These are phyloP conservation scores for Coemansia sp. DNA, from an alignment of 192 early-diverging fungal species.

Conservation along the genomic window DNA sequence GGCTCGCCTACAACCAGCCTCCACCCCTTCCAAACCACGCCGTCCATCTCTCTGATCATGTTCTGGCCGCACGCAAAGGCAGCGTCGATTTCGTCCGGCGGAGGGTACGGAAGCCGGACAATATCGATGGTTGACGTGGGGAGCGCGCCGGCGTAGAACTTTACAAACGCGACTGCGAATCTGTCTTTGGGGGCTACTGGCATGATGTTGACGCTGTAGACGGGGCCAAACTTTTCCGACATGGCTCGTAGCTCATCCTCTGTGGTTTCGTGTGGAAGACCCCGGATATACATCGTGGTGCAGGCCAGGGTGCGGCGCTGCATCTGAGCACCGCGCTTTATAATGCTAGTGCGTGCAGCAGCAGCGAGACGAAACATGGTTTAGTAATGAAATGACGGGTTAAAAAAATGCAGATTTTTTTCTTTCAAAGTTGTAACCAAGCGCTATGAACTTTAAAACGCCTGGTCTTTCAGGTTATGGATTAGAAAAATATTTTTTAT, in stretches of 20 bases:
- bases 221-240: constrained; percentile 24
- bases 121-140: constrained; percentile 29
- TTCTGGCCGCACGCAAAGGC: constrained; percentile 2
- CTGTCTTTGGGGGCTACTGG: background rate
- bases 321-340: background rate
- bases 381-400: background rate
- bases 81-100: constrained; percentile 12
- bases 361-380: constrained; percentile 34
- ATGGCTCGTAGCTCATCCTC: constrained; percentile 11
- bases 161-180: constrained; percentile 26
- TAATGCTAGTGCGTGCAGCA: constrained; percentile 19
- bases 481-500: no score
- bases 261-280: constrained; percentile 11
- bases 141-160: constrained; percentile 30
- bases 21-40: background rate
- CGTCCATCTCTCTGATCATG: constrained; percentile 15
- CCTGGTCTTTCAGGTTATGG: no score
- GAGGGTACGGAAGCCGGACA: constrained; percentile 11
- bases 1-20: constrained; percentile 4
- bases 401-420: background rate
- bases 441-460: no score
- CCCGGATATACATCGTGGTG: constrained; percentile 20
- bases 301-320: constrained; percentile 33
- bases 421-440: no score
- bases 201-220: constrained; percentile 23